phyloP scores from a whole-genome alignment of 1,284 basidiomycete genomes.

The Fomitopsis palustris region DNA sequence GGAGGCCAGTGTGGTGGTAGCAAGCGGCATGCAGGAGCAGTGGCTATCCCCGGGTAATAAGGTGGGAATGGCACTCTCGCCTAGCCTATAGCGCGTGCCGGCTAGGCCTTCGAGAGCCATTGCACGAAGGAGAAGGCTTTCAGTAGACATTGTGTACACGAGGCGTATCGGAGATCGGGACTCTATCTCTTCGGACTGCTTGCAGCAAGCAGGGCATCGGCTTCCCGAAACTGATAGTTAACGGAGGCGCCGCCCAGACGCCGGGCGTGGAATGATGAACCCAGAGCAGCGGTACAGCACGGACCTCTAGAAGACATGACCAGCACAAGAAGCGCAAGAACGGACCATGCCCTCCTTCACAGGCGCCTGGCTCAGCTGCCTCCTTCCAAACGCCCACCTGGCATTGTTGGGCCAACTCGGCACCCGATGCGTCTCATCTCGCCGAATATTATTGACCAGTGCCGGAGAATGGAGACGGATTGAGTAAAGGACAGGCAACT shows the following conservation, averaged over 20 bases:
- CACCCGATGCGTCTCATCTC: not conserved
- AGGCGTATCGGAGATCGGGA: conserved; percentile 28
- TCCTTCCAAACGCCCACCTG: not conserved
- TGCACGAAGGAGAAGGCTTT: conserved; percentile 21
- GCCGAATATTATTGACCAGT: not conserved
- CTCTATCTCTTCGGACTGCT: conserved; percentile 19
- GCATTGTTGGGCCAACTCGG: not conserved
- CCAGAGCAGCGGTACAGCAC: conserved; percentile 16
- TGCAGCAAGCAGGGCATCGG: conserved; percentile 12
- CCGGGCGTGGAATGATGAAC: conserved; percentile 18
- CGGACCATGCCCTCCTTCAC: not conserved
- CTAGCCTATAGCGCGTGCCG: conserved; percentile 31
- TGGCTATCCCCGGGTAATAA: conserved; percentile 24
- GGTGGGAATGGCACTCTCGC: conserved; percentile 25
- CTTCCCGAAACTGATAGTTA: conserved; percentile 12
- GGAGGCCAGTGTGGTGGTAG: conserved; percentile 25
- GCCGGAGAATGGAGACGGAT: conserved; percentile 5
- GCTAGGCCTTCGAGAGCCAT: conserved; percentile 22
- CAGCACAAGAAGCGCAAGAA: not conserved
- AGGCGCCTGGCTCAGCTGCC: not conserved
- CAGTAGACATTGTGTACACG: conserved; percentile 15
- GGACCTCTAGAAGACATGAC: conserved; percentile 1
- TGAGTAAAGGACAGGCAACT: conserved; percentile 2
- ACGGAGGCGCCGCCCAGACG: not conserved
- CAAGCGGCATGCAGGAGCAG: conserved; percentile 13